These are phyloP conservation scores for Scedosporium apiospermum DNA, from an alignment of 2,329 filamentous ascomycete genomes.

Conservation along the genomic window DNA sequence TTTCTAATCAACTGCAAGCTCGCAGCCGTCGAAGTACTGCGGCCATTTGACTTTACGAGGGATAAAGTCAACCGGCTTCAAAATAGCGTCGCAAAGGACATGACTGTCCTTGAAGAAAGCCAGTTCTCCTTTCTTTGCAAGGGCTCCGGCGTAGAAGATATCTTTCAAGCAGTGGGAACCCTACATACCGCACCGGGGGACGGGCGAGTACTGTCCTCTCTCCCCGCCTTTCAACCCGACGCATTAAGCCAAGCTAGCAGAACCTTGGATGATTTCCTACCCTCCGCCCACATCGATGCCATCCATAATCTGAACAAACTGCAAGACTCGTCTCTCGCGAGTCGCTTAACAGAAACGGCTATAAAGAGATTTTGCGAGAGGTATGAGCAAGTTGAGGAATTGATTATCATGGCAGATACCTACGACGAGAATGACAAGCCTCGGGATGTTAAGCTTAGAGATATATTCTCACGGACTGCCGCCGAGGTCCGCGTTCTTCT, in stretches of 20 bases:
- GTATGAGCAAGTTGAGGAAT: constrained; percentile 56
- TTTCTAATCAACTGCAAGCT: constrained; percentile 66
- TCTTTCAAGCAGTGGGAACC: constrained; percentile 33
- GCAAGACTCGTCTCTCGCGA: constrained; percentile 60
- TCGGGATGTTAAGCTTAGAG: constrained; percentile 24
- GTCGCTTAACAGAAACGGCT: constrained; percentile 71
- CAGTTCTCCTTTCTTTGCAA: constrained; percentile 66
- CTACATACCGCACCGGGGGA: constrained; percentile 36
- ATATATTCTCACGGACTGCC: constrained; percentile 48
- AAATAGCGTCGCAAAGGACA: constrained; percentile 43
- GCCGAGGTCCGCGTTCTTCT: constrained; percentile 51
- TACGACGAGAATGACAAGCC: constrained; percentile 14
- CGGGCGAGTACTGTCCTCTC: constrained; percentile 28
- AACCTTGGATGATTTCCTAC: constrained; percentile 79
- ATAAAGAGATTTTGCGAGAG: constrained; percentile 76
- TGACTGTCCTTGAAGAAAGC: constrained; percentile 49
- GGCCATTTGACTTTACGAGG: constrained; percentile 54
- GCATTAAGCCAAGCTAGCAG: constrained; percentile 61
- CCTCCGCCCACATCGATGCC: constrained; percentile 87
- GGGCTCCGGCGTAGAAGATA: constrained; percentile 60
- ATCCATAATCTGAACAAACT: constrained; percentile 70
- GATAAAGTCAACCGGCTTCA: constrained; percentile 46
- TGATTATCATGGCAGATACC: constrained; percentile 35
- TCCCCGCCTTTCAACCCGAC: constrained; percentile 49
- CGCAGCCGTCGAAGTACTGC: constrained; percentile 45